Evolutionary conservation across 441 rosid genomes (phyloP), one percentile per base, ranked within the genome.

Genomic region (Mallotus repandus): DNA sequence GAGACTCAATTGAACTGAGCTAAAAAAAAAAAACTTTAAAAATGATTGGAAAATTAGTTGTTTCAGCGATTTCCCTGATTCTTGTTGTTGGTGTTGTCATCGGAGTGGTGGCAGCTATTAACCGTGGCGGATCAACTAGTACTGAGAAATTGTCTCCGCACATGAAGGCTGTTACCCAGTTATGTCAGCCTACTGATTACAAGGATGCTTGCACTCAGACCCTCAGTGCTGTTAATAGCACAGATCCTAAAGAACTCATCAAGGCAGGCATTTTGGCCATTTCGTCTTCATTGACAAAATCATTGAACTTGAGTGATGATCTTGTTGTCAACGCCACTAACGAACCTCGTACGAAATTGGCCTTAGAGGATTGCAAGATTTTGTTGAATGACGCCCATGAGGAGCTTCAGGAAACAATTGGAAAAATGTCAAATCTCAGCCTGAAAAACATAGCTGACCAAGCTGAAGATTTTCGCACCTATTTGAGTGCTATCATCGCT

Each of bases 311-410:
- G 21, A 68, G 73, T 10, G 63, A 54, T 16, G 64, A 63, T 63
- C 69, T 75, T 1, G 55, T 75, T 1, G 50, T 13, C 0, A 35
- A 74, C 6, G 70, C 50, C 35, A 63, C 77, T 25, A 73, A 70
- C 0, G 75, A 68, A 35, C 50, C 74, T 1, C 81, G 76, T 32
- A 73, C 77, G 16, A 88, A 84, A 69, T 81, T 81, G 74, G 89
- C 87, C 16, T 79, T 94, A 68, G 88, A 88, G 8, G 93, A 92
- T 77, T 94, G 97, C 74, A 84, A 87, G 76, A 86, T 71, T 43
- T 66, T 89, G 72, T 67, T 87, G 70, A 69, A 79, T 58, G 74
- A 76, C 50, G 97, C 94, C 1, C 53, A 76, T 19, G 83, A 85
- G n/a, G 86, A 83, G 69, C 88, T 94, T 18, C 49, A 84, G 41